Percentiles rank a stretch among this genome's conserved stretches.
These are phyloP conservation scores for Trifolium subterraneum DNA, from an alignment of 306 rosid species.

Conservation along the genomic window DNA sequence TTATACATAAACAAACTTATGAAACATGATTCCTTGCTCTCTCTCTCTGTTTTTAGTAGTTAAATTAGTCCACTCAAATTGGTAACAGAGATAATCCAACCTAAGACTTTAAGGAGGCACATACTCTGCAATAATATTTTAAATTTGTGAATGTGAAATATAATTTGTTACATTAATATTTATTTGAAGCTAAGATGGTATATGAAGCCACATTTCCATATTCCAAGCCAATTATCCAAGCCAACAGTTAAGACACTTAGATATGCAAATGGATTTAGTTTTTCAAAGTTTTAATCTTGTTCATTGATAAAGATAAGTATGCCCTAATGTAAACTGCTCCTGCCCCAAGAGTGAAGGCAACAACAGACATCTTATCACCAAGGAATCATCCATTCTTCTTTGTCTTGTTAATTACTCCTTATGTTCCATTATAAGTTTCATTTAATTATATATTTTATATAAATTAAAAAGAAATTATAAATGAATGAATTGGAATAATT, in stretches of 20 bases:
- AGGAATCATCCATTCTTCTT: not conserved
- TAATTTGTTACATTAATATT: not conserved
- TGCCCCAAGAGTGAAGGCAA: conserved; percentile 28
- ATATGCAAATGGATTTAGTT: conserved; percentile 26
- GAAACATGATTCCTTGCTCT: no score
- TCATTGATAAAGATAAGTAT: not conserved
- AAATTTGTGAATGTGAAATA: not conserved
- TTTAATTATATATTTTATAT: not conserved
- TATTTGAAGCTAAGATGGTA: not conserved
- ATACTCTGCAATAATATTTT: no score
- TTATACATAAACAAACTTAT: no score
- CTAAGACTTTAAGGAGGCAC: no score
- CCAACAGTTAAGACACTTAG: conserved; percentile 15
- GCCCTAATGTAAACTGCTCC: not conserved
- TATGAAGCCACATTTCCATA: not conserved
- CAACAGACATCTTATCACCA: conserved; percentile 12
- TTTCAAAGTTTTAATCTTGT: conserved; percentile 12
- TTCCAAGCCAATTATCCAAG: not conserved
- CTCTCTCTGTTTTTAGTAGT: no score
- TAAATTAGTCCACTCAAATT: no score
- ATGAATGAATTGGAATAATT: no score
- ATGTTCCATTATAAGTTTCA: not conserved
- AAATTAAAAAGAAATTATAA: not conserved
- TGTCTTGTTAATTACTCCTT: not conserved
- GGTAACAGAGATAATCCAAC: no score